Conservation (phyloP, 169 alveolate genomes). For the Eimeria zaria region DNA sequence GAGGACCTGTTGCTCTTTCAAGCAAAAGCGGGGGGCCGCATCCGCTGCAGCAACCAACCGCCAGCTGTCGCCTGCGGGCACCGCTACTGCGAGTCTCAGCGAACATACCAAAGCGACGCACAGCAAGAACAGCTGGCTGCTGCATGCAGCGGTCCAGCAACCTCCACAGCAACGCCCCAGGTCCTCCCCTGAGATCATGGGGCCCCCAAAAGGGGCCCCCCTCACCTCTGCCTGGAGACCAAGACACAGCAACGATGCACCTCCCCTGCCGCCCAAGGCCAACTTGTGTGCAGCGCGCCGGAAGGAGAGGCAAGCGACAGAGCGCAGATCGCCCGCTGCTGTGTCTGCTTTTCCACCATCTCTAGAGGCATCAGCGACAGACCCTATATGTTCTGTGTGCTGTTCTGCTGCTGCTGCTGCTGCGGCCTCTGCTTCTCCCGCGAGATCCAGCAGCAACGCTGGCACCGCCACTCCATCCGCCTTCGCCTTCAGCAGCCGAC, state of each 20-base stretch:
- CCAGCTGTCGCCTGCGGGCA: slow-evolving; percentile 66
- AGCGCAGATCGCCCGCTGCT: not conserved
- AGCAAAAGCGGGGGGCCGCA: slow-evolving; percentile 59
- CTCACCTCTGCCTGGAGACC: not conserved
- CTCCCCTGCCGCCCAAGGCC: not conserved
- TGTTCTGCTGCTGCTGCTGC: slow-evolving; percentile 20
- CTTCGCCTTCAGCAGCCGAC: slow-evolving; percentile 23
- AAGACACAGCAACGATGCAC: not conserved
- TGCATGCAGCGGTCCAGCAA: slow-evolving; percentile 28
- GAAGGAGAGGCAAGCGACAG: slow-evolving; percentile 9
- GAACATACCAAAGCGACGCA: slow-evolving; percentile 31
- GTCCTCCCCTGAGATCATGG: slow-evolving; percentile 8
- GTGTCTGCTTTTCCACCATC: not conserved
- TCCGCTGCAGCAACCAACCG: slow-evolving; percentile 44
- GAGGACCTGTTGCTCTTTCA: slow-evolving; percentile 21
- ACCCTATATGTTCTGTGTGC: not conserved
- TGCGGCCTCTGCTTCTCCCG: slow-evolving; percentile 16
- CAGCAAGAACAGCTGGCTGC: slow-evolving; percentile 52
- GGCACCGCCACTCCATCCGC: slow-evolving; percentile 66
- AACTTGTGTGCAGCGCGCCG: slow-evolving; percentile 3
- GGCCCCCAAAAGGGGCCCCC: not conserved
- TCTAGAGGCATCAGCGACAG: not conserved
- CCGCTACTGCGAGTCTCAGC: slow-evolving; percentile 41
- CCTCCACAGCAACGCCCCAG: not conserved
- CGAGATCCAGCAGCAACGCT: slow-evolving; percentile 11